Evolutionary conservation across 2,329 filamentous ascomycete genomes (phyloP).

Genomic region (Pseudogymnoascus sp.): DNA sequence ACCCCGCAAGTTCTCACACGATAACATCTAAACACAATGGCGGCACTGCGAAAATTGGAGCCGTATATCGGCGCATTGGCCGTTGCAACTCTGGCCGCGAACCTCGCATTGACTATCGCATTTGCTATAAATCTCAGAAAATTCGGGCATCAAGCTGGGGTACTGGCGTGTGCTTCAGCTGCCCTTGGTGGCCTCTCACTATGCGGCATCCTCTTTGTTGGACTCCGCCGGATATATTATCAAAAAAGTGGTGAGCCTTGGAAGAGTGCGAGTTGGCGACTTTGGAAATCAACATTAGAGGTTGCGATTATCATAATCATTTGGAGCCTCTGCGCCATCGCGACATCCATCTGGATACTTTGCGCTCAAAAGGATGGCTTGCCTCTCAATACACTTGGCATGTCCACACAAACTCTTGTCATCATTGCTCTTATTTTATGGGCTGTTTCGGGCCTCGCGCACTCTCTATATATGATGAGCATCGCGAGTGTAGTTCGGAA

Average conservation of each 20-base stretch:
- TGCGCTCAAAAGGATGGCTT: constrained; percentile 16
- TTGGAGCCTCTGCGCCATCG: constrained; percentile 19
- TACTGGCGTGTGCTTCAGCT: constrained; percentile 22
- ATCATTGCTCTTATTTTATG: constrained; percentile 23
- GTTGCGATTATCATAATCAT: constrained; percentile 21
- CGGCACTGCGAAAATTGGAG: not conserved
- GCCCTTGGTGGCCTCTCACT: constrained; percentile 18
- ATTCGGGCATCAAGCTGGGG: constrained; percentile 12
- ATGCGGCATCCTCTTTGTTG: constrained; percentile 16
- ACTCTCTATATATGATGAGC: constrained; percentile 23
- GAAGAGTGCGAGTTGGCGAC: constrained; percentile 20
- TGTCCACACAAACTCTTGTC: constrained; percentile 17
- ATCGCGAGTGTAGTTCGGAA: constrained; percentile 22
- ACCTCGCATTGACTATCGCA: constrained; percentile 25
- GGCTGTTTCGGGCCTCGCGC: constrained; percentile 21
- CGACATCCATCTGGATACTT: constrained; percentile 22
- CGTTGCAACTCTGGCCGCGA: constrained; percentile 20
- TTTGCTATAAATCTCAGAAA: constrained; percentile 20
- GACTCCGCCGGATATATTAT: constrained; percentile 22
- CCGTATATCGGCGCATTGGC: constrained; percentile 21
- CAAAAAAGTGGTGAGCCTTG: constrained; percentile 22
- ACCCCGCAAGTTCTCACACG: not conserved
- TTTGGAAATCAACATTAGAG: constrained; percentile 22
- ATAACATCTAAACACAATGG: not conserved
- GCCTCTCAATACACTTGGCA: constrained; percentile 16